These are phyloP conservation scores for Termitomyces sp. DNA, from an alignment of 768 basidiomycete genomes.

Conservation along the genomic window DNA sequence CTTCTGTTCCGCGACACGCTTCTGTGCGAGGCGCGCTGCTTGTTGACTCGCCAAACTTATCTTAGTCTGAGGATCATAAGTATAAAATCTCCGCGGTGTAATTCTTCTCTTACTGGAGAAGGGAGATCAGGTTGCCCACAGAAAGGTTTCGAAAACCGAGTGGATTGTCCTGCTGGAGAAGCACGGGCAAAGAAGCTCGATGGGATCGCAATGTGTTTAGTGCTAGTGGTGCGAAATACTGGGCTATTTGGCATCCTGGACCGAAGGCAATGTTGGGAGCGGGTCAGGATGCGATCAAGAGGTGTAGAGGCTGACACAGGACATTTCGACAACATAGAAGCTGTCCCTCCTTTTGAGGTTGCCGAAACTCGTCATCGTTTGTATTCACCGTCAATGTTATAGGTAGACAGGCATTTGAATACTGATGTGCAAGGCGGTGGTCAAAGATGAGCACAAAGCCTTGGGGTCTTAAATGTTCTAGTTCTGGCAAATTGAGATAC, in stretches of 20 bases:
- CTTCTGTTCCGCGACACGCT: neutral
- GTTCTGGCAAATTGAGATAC: neutral
- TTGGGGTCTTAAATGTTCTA: neutral
- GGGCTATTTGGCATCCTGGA: neutral
- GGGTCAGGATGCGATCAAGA: too few species aligned
- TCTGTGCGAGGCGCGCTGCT: neutral
- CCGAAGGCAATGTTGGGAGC: neutral
- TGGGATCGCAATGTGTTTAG: neutral
- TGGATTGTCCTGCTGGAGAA: neutral
- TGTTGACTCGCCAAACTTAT: conserved; percentile 1
- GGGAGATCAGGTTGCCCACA: neutral
- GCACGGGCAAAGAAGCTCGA: neutral
- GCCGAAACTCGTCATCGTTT: neutral
- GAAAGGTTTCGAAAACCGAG: neutral
- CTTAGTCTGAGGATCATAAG: neutral
- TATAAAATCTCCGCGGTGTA: too few species aligned
- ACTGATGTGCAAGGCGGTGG: neutral
- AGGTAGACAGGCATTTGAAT: neutral
- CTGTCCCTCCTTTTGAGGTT: neutral
- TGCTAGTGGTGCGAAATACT: neutral
- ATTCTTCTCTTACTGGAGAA: neutral
- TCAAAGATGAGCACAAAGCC: neutral
- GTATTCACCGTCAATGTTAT: neutral
- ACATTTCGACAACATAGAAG: neutral
- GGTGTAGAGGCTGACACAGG: neutral